Evolutionary conservation across 306 rosid genomes (phyloP), one percentile per base, ranked within the genome.

Genomic region (Cicer bijugum): DNA sequence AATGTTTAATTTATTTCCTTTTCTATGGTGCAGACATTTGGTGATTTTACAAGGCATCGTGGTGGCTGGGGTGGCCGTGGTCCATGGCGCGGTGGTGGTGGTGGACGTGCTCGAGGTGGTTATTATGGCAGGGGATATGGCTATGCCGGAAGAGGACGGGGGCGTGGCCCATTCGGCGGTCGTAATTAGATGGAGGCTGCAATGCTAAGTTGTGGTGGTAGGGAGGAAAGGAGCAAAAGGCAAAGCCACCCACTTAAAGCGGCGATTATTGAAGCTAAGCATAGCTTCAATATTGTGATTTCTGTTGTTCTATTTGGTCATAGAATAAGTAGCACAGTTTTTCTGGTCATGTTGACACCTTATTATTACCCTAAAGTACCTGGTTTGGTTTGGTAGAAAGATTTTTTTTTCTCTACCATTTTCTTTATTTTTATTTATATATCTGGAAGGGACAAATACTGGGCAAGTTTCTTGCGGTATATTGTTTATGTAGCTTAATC

Each of bases 91-190:
- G 78, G 77, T 51, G 72, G 80, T 17, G 70, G 80, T 7, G 92
- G 89, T 6, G 92, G 89, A 52, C 83, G 88, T 17, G 47, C 65
- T 64, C 77, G 77, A 0, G 88, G 87, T 57, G 81, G 82, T 66
- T 88, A 83, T 60, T 78, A 81, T 46, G 92, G 96, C 45, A 74
- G 85, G 64, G 89, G 89, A 4, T 77, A 84, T 68, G 88, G 87
- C 68, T 66, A 86, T 70, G 55, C 5, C 1, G 85, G 86, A 46
- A 79, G 89, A 63, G 81, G 88, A 51, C 82, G 92, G 56, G 89
- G 91, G 11, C 85, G 85, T 4, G 77, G 77, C 68, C 79, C 60
- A 73, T 14, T 66, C 1, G 17, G 64, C 1, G 17, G 64, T 9
- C 85, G 75, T 51, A 1, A 69, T 65, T 85, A 85, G 84, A 72